Evolutionary conservation across 2,329 filamentous ascomycete genomes (phyloP).

Genomic region (Penicillium sp.): DNA sequence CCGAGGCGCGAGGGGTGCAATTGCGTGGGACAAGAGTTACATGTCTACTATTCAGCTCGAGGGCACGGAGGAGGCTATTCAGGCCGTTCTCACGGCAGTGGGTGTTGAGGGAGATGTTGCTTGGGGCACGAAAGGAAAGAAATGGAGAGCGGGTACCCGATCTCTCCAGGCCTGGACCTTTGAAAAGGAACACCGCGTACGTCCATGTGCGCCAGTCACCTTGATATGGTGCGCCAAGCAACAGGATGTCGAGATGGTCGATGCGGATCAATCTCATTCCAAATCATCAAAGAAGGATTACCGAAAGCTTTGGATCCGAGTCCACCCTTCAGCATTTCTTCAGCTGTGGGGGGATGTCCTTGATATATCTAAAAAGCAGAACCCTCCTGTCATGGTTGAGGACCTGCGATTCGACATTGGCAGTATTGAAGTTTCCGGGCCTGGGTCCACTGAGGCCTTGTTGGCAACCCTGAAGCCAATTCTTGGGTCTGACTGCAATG

Average conservation of each 20-base stretch:
- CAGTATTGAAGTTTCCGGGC: slow-evolving; percentile 69
- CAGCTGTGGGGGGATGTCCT: slow-evolving; percentile 65
- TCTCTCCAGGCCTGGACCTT: slow-evolving; percentile 60
- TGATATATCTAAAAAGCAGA: slow-evolving; percentile 60
- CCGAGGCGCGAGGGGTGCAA: slow-evolving; percentile 70
- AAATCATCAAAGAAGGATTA: slow-evolving; percentile 37
- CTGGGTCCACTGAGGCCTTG: slow-evolving; percentile 77
- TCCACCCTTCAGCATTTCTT: slow-evolving; percentile 77
- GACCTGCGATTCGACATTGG: slow-evolving; percentile 72
- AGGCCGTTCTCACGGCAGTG: slow-evolving; percentile 65
- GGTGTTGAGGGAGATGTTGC: slow-evolving; percentile 60
- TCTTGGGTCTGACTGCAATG: slow-evolving; percentile 16
- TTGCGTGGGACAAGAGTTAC: slow-evolving; percentile 94
- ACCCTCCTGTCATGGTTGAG: slow-evolving; percentile 62
- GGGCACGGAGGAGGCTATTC: slow-evolving; percentile 65
- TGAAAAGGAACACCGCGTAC: slow-evolving; percentile 55
- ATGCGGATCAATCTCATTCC: slow-evolving; percentile 22
- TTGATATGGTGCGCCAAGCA: slow-evolving; percentile 69
- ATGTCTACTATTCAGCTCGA: slow-evolving; percentile 81
- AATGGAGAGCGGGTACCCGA: slow-evolving; percentile 69
- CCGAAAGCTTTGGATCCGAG: slow-evolving; percentile 65
- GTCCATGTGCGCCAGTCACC: slow-evolving; percentile 70
- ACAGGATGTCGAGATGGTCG: slow-evolving; percentile 41
- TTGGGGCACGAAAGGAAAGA: slow-evolving; percentile 65
- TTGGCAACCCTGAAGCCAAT: slow-evolving; percentile 64